Percentiles rank a stretch among this genome's conserved stretches.
Conservation (phyloP, 306 rosid genomes). For the Quercus ilex region DNA sequence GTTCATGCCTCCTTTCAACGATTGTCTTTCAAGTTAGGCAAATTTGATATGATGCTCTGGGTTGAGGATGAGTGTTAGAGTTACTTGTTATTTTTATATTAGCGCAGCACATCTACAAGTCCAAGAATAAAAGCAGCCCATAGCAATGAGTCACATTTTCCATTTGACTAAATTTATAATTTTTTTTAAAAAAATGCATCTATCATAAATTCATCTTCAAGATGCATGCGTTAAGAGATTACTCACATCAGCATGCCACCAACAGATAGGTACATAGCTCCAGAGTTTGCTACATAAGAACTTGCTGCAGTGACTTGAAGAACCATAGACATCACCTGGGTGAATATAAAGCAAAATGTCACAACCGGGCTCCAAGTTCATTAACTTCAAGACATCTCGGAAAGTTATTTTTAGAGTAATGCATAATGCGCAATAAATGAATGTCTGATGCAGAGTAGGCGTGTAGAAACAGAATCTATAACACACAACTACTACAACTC, state of each 20-base stretch:
- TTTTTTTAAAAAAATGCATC: conserved; percentile 1
- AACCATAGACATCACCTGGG: conserved; percentile 69
- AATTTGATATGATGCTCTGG: too few species aligned
- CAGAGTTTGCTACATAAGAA: conserved; percentile 39
- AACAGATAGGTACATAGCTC: conserved; percentile 68
- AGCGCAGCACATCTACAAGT: neutral
- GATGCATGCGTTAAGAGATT: conserved; percentile 6
- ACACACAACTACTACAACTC: too few species aligned
- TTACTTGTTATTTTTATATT: too few species aligned
- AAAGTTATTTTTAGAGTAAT: neutral
- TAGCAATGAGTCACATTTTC: conserved; percentile 2
- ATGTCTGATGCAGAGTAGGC: neutral
- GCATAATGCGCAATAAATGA: neutral
- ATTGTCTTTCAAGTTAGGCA: too few species aligned
- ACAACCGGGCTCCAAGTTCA: neutral
- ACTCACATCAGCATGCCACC: conserved; percentile 97
- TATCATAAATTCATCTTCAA: conserved; percentile 5
- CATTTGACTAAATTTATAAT: neutral
- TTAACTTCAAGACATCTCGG: neutral
- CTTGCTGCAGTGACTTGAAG: conserved; percentile 81
- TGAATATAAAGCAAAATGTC: conserved; percentile 7
- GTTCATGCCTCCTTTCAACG: too few species aligned
- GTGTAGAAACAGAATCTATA: too few species aligned
- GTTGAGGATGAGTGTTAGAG: too few species aligned
- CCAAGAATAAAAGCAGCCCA: conserved; percentile 1